Conservation (phyloP, 345 rosid genomes). For the Lumnitzera littorea region DNA sequence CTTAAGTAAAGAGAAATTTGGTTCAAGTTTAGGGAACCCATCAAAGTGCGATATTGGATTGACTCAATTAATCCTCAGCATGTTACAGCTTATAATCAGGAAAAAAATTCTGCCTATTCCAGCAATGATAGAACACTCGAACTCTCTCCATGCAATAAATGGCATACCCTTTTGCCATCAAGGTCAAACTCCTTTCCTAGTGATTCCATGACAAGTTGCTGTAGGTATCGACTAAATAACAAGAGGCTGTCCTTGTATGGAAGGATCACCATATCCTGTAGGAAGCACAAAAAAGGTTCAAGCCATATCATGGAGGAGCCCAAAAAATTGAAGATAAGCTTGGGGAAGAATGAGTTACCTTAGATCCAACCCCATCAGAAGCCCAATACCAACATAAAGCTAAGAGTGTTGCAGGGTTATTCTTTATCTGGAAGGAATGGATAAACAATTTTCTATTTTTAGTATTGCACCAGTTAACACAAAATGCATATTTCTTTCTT, state of each 20-base stretch:
- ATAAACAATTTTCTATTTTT: neutral
- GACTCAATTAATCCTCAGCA: no score
- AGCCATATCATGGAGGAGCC: neutral
- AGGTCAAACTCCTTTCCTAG: constrained; percentile 97
- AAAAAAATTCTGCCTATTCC: no score
- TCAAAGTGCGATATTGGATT: no score
- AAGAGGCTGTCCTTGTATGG: constrained; percentile 97
- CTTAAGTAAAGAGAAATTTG: no score
- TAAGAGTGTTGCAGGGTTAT: constrained; percentile 92
- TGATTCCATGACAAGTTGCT: constrained; percentile 98
- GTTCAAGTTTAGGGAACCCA: no score
- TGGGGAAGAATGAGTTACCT: constrained; percentile 34
- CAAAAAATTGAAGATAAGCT: neutral
- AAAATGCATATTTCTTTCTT: no score
- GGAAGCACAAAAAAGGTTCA: constrained; percentile 10
- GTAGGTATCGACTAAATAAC: constrained; percentile 86
- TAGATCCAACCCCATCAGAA: constrained; percentile 83
- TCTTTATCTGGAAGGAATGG: constrained; percentile 47
- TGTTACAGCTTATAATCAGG: no score
- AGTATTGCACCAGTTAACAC: no score
- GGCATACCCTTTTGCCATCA: constrained; percentile 82
- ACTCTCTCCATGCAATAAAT: no score
- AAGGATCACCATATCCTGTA: constrained; percentile 97
- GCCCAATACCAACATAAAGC: constrained; percentile 99
- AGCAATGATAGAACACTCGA: no score